Evolutionary conservation across 495 filamentous ascomycete genomes (phyloP).

Genomic region (Hypoxylon trugodes): DNA sequence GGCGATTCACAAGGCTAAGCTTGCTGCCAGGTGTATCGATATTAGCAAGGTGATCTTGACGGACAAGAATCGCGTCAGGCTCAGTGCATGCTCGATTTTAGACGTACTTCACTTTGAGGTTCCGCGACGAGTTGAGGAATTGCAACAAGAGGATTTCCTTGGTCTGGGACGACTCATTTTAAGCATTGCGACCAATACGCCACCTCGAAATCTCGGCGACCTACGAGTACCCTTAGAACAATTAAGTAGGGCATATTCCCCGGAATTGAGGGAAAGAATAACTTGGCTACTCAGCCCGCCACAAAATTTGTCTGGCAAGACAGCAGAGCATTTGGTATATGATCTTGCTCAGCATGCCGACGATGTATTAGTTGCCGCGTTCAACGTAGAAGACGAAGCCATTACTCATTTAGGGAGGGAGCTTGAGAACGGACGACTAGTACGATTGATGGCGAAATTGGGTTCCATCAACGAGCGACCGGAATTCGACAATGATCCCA

Average conservation of each 20-base stretch:
- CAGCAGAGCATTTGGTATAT: conserved; percentile 77
- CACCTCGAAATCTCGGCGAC: conserved; percentile 60
- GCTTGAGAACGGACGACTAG: conserved; percentile 88
- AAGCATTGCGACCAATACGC: conserved; percentile 73
- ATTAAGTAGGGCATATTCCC: conserved; percentile 73
- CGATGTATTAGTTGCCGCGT: conserved; percentile 71
- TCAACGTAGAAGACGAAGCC: conserved; percentile 61
- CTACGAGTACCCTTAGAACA: conserved; percentile 71
- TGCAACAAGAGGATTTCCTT: conserved; percentile 88
- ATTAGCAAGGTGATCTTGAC: conserved; percentile 86
- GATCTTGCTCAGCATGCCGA: conserved; percentile 82
- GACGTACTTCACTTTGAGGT: conserved; percentile 85
- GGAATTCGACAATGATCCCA: conserved; percentile 75
- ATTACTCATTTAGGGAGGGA: conserved; percentile 71
- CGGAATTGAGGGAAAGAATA: conserved; percentile 76
- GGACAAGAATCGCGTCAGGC: conserved; percentile 82
- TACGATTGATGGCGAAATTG: conserved; percentile 84
- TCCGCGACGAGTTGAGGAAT: conserved; percentile 69
- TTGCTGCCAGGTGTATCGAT: conserved; percentile 86
- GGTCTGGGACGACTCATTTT: conserved; percentile 87
- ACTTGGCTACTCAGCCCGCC: conserved; percentile 74
- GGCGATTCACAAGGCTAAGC: conserved; percentile 78
- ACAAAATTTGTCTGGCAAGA: conserved; percentile 63
- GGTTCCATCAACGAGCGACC: conserved; percentile 87
- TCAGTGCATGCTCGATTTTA: conserved; percentile 85